A percentile compares a stretch with the other conserved stretches of the same genome.
phyloP scores from a whole-genome alignment of 1,284 basidiomycete genomes.

The Cronartium quercuum region DNA sequence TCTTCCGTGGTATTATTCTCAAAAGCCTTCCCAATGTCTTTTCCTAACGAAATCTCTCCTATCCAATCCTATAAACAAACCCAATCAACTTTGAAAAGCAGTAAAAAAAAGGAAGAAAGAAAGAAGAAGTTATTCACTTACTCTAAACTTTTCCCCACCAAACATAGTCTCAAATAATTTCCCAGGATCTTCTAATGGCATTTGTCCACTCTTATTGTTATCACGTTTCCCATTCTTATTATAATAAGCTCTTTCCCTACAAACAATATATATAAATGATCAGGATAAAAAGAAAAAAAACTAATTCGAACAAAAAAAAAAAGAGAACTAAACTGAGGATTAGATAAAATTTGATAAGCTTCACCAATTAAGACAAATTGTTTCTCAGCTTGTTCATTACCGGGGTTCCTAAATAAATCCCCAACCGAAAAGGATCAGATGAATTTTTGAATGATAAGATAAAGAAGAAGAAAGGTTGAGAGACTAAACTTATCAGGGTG shows the following conservation, averaged over 20 bases:
- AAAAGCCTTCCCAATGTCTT: conserved; percentile 49
- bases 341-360: conserved; percentile 38
- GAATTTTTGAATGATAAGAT: not conserved
- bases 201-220: conserved; percentile 23
- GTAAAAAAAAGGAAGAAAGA: not conserved
- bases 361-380: conserved; percentile 32
- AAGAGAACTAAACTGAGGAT: conserved; percentile 32
- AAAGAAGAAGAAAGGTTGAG: not conserved
- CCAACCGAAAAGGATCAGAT: not conserved
- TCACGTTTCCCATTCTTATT: conserved; percentile 50
- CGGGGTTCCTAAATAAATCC: conserved; percentile 14
- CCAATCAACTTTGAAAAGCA: not conserved
- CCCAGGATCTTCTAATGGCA: conserved; percentile 32
- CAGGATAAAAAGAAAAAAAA: not conserved
- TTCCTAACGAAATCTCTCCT: conserved; percentile 49
- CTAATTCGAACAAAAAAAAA: not conserved
- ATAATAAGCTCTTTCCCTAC: conserved; percentile 48
- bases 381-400: conserved; percentile 36
- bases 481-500: conserved; percentile 45
- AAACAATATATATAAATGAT: not conserved
- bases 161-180: conserved; percentile 48
- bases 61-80: conserved; percentile 43
- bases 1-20: conserved; percentile 51
- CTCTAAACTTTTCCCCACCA: conserved; percentile 43
- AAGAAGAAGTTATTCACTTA: not conserved